Evolutionary conservation across 306 rosid species (phyloP).

Genomic region (Prinsepia uniflora): DNA sequence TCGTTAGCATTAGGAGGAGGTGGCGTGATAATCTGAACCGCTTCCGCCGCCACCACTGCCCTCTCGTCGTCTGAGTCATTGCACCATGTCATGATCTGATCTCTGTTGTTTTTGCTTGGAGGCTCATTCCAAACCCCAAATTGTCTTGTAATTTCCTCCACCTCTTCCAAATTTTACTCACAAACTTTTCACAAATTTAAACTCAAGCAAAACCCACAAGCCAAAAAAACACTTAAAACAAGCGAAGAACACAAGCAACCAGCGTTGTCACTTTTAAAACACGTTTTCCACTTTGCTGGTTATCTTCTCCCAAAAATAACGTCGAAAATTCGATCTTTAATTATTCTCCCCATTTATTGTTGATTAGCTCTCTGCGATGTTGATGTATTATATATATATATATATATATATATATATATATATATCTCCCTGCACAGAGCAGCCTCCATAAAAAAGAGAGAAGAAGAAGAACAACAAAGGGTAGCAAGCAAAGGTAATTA

Average conservation of each 20-base stretch:
- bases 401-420: neutral
- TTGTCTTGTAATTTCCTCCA: constrained; percentile 30
- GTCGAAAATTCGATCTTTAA: neutral
- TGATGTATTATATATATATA: neutral
- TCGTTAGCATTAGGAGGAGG: constrained; percentile 6
- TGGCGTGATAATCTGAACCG: constrained; percentile 16
- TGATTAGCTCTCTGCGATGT: neutral
- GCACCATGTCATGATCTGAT: constrained; percentile 64
- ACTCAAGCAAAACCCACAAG: neutral
- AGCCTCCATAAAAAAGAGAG: neutral
- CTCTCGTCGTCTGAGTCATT: constrained; percentile 52
- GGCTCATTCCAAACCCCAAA: constrained; percentile 32
- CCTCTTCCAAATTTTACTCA: constrained; percentile 18
- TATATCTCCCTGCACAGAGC: neutral
- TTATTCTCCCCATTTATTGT: neutral
- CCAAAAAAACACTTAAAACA: neutral
- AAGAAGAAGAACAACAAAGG: constrained; percentile 21
- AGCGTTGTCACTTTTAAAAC: constrained; percentile 32
- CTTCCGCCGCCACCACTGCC: neutral
- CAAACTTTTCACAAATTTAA: neutral
- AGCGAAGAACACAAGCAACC: constrained; percentile 10
- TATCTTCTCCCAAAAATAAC: constrained; percentile 6
- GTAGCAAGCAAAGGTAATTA: neutral
- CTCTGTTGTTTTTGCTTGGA: constrained; percentile 25
- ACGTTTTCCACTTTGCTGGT: constrained; percentile 30